Conservation (phyloP, 768 basidiomycete genomes). For the Tephrocybe sp. region DNA sequence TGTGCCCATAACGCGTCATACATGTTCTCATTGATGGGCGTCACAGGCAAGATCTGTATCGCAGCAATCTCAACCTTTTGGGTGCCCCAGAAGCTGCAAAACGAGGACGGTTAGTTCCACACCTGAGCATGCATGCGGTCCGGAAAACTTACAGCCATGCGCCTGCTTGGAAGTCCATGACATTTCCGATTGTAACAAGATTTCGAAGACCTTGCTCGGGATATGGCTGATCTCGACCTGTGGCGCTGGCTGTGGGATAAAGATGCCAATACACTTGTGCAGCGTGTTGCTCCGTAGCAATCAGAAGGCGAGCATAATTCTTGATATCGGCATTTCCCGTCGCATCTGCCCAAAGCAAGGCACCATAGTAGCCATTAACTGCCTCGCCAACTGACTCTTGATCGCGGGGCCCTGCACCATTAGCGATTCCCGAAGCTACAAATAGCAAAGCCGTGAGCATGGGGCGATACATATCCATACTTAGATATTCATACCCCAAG, state of each 20-base stretch:
- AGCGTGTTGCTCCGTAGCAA: constrained; percentile 34
- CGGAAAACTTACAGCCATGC: constrained; percentile 33
- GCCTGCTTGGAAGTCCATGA: constrained; percentile 33
- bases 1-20: constrained; percentile 32
- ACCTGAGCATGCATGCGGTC: not conserved
- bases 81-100: constrained; percentile 30
- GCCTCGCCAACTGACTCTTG: constrained; percentile 35
- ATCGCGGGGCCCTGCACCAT: constrained; percentile 32
- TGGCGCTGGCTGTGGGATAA: constrained; percentile 29
- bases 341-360: constrained; percentile 31
- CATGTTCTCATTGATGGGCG: constrained; percentile 32
- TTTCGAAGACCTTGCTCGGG: constrained; percentile 28
- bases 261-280: constrained; percentile 36
- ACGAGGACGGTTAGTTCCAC: not conserved
- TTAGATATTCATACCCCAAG: constrained; percentile 28
- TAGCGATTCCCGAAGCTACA: constrained; percentile 33
- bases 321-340: constrained; percentile 29
- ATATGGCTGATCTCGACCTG: constrained; percentile 33
- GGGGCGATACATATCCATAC: not conserved
- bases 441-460: not conserved
- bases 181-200: constrained; percentile 35
- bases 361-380: constrained; percentile 35
- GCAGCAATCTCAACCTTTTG: constrained; percentile 32
- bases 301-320: constrained; percentile 31
- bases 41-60: constrained; percentile 36